Conservation (phyloP, 495 filamentous ascomycete species). For the Schizothecium vesticola region DNA sequence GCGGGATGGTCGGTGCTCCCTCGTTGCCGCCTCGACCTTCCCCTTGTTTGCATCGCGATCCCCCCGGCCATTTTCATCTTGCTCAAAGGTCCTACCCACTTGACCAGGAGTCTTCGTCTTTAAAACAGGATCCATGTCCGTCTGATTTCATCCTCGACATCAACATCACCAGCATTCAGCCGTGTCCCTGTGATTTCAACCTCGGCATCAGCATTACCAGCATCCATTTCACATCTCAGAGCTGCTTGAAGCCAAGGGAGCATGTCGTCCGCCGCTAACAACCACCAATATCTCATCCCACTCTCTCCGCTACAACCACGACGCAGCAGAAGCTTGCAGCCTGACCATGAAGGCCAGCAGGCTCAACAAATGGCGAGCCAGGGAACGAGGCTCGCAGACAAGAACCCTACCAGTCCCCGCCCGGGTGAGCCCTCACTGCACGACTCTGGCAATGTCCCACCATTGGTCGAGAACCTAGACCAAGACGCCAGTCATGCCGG, state of each 20-base stretch:
- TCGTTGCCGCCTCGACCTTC: background rate
- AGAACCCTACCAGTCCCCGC: no score
- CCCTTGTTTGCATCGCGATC: background rate
- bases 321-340: background rate
- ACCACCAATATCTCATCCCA: background rate
- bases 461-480: no score
- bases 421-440: no score
- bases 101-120: background rate
- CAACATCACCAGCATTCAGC: background rate
- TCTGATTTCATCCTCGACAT: background rate
- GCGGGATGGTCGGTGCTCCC: background rate
- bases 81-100: background rate
- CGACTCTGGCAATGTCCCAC: no score
- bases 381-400: background rate
- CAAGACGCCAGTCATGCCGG: no score
- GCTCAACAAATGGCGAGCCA: background rate
- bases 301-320: background rate
- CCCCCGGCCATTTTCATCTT: background rate
- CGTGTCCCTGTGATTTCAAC: background rate
- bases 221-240: background rate
- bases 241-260: background rate
- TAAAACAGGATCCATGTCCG: background rate
- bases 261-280: background rate
- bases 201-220: background rate
- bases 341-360: background rate